A percentile compares a stretch with the other conserved stretches of the same genome.
Conservation (phyloP, 2,329 filamentous ascomycete genomes). For the Botryosphaeria dothidea region DNA sequence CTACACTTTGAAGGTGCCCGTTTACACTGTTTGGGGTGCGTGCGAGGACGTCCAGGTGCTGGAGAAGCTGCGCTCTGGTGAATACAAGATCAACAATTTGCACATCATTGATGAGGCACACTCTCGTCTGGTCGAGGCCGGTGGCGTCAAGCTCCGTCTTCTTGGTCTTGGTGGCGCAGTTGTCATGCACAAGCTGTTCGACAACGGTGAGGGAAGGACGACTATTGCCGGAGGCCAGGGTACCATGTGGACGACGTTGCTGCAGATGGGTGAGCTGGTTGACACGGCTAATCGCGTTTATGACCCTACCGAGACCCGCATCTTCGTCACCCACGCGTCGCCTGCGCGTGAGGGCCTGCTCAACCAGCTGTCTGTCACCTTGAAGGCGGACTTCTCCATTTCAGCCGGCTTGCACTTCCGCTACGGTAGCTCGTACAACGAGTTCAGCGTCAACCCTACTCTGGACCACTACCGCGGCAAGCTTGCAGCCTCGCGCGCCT, state of each 20-base stretch:
- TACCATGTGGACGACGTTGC: conserved; percentile 98
- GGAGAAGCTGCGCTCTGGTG: conserved; percentile 94
- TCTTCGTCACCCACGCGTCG: conserved; percentile 96
- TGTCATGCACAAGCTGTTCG: conserved; percentile 99
- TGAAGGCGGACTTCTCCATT: conserved; percentile 98
- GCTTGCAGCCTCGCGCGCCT: conserved; percentile 94
- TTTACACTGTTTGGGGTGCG: conserved; percentile 98
- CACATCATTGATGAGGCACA: conserved; percentile 98
- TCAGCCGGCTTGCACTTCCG: conserved; percentile 97
- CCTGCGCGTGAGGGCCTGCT: conserved; percentile 94
- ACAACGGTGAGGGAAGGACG: conserved; percentile 95
- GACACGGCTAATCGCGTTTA: conserved; percentile 98
- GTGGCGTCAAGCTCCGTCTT: conserved; percentile 91
- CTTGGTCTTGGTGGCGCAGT: conserved; percentile 93
- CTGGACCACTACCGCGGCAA: conserved; percentile 98
- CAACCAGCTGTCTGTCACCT: conserved; percentile 94
- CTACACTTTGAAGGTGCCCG: conserved; percentile 89
- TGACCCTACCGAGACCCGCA: conserved; percentile 93
- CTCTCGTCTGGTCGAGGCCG: conserved; percentile 90
- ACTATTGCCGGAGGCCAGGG: conserved; percentile 98
- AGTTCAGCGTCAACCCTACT: conserved; percentile 98
- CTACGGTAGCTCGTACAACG: conserved; percentile 99
- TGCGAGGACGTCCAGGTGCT: conserved; percentile 97
- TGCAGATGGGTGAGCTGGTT: conserved; percentile 97
- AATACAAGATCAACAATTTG: conserved; percentile 96